Conservation (phyloP, 225 moss, liverwort and hornwort genomes). For the Pseudoscleropodium purum region DNA sequence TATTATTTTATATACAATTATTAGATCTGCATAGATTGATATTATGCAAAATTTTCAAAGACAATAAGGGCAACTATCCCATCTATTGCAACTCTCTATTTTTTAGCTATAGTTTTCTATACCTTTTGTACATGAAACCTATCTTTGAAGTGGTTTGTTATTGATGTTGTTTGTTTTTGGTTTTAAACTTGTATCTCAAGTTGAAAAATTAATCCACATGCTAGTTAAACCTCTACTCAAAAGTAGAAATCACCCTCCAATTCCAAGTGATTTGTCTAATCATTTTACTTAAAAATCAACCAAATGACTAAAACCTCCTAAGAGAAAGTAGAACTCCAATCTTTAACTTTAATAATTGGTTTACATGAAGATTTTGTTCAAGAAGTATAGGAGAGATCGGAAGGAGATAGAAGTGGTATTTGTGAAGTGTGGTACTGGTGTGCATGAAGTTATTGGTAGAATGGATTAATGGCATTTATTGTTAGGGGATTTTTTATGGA, state of each 20-base stretch:
- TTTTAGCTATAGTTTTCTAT: fast-evolving
- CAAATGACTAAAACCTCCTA: background rate
- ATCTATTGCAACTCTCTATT: background rate
- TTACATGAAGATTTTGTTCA: background rate
- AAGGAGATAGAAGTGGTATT: background rate
- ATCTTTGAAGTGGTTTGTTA: background rate
- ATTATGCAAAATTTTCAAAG: background rate
- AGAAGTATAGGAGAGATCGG: background rate
- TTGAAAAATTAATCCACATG: background rate
- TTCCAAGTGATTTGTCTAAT: background rate
- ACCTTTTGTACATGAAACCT: background rate
- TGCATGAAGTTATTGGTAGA: background rate
- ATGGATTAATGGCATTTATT: background rate
- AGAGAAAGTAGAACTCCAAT: background rate
- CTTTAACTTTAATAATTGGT: background rate
- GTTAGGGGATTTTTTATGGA: fast-evolving
- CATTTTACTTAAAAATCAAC: background rate
- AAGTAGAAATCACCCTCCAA: background rate
- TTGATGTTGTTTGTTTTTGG: background rate
- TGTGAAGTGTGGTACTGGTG: background rate
- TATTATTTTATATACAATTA: fast-evolving
- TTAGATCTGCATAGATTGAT: background rate
- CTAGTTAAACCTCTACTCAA: background rate
- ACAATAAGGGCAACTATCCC: too few relatives aligned
- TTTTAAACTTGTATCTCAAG: background rate